Base-by-base conservation (phyloP, 2,329 filamentous ascomycete genomes). In the Neofusicoccum ribis region DNA sequence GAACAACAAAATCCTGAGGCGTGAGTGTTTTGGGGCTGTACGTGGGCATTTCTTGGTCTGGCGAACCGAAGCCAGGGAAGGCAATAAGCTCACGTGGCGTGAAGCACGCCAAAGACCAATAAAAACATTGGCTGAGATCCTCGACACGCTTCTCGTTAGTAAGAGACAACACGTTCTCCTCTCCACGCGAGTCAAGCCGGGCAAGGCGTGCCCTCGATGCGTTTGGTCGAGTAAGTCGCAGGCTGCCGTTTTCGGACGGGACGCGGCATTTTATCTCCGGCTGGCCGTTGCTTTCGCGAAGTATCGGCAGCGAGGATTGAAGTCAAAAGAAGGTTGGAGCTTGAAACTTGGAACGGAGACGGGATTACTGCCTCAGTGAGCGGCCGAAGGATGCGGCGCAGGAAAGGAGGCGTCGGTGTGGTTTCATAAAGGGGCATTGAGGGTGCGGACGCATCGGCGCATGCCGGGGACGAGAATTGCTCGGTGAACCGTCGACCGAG, bases 401-500 rank as follows among this genome's bases (percentile, higher is more conserved):
- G 27, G 17, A 20, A 58, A 47, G 17, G 56, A 60, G 56, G 56
- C 56, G 41, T 37, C 43, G 11, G 37, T 20, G 43, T 6, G 11
- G n/a, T 7, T 5, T 15, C 27, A 7, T 36, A 46, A 60, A 60
- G 56, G 56, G 56, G 56, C 3, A 20, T 23, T 12, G 23, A 46
- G 27, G 31, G 49, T n/a, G 34, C 34, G 50, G 17, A 46, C 27
- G 56, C 27, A 36, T 36, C 41, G 27, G 34, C 41, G 43, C 56
- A 36, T 34, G 41, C 12, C 31, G 36, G 41, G 15, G 37, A 43
- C 51, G 51, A 54, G 52, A 20, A 20, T 14, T 9, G 17, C 23
- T 60, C 56, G 56, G 41, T n/a, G 56, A n/a, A 60, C 41, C 17
- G 27, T 47, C 11, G 15, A 27, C 56, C 56, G 56, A 60, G 56